Conservation (phyloP, 2,329 filamentous ascomycete genomes). For the Botryotinia globosa region DNA sequence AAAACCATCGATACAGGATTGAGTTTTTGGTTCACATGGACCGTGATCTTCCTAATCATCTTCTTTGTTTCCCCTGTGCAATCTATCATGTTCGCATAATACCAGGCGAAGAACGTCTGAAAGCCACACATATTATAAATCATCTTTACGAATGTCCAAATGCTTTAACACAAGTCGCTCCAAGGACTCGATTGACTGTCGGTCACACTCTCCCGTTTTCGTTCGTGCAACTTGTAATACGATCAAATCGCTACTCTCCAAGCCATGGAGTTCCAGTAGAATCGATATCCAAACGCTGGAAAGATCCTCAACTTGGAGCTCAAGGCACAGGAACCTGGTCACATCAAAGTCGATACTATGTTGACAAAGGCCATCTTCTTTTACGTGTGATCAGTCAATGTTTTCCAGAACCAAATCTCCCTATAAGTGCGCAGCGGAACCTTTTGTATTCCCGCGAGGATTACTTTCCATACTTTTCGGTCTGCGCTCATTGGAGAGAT, state of each 20-base stretch:
- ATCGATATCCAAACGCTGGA: slow-evolving; percentile 52
- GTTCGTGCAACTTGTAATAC: slow-evolving; percentile 56
- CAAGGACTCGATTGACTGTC: slow-evolving; percentile 53
- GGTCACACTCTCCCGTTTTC: slow-evolving; percentile 55
- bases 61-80: slow-evolving; percentile 58
- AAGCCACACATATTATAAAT: slow-evolving; percentile 52
- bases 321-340: slow-evolving; percentile 48
- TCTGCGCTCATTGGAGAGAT: slow-evolving; percentile 61
- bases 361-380: slow-evolving; percentile 53
- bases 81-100: slow-evolving; percentile 53
- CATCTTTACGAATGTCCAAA: slow-evolving; percentile 57
- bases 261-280: slow-evolving; percentile 48
- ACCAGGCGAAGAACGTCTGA: slow-evolving; percentile 52
- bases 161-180: slow-evolving; percentile 48
- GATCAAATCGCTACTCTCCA: slow-evolving; percentile 47
- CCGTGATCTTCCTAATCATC: slow-evolving; percentile 49
- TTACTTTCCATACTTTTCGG: slow-evolving; percentile 61
- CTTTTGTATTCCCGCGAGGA: slow-evolving; percentile 59
- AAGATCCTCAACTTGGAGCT: slow-evolving; percentile 35
- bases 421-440: slow-evolving; percentile 51
- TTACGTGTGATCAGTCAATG: slow-evolving; percentile 55
- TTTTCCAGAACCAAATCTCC: slow-evolving; percentile 52
- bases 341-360: slow-evolving; percentile 53
- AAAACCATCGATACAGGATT: slow-evolving; percentile 46
- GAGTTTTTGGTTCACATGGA: slow-evolving; percentile 53